These are phyloP conservation scores for Boletales sp. DNA, from an alignment of 768 basidiomycete species.

Conservation along the genomic window DNA sequence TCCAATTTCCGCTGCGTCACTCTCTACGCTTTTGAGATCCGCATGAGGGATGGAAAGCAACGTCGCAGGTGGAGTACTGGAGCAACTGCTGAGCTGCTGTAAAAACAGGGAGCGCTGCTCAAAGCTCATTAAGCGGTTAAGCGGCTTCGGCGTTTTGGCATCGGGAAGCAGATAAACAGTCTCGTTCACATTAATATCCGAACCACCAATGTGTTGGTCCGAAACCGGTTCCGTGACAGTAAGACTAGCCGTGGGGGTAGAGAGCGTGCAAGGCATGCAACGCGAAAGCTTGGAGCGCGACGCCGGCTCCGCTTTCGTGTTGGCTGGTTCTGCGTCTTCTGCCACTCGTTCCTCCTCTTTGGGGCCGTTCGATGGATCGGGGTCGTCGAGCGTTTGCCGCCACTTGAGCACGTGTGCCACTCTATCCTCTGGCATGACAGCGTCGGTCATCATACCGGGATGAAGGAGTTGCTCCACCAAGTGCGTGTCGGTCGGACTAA, in stretches of 20 bases:
- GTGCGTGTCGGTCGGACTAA: slow-evolving; percentile 45
- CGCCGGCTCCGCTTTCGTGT: slow-evolving; percentile 3
- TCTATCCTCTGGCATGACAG: slow-evolving; percentile 23
- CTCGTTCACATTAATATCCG: slow-evolving; percentile 21
- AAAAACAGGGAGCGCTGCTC: slow-evolving; percentile 52
- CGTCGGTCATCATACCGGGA: slow-evolving; percentile 37
- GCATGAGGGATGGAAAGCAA: slow-evolving; percentile 46
- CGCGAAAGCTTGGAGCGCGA: slow-evolving; percentile 22
- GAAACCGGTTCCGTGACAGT: slow-evolving; percentile 27
- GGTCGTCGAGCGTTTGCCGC: slow-evolving; percentile 33
- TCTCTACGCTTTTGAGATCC: slow-evolving; percentile 40
- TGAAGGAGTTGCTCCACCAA: slow-evolving; percentile 44
- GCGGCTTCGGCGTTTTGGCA: slow-evolving; percentile 23
- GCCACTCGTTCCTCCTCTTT: slow-evolving; percentile 11
- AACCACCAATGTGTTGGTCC: slow-evolving; percentile 30
- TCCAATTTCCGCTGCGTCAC: slow-evolving; percentile 40
- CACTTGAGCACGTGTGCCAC: slow-evolving; percentile 26
- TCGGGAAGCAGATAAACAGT: slow-evolving; percentile 24
- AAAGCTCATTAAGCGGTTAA: slow-evolving; percentile 47
- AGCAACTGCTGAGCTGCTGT: slow-evolving; percentile 36
- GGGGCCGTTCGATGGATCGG: slow-evolving; percentile 28
- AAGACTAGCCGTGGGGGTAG: slow-evolving; percentile 42
- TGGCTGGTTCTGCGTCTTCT: slow-evolving; percentile 19
- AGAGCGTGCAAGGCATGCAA: slow-evolving; percentile 56
- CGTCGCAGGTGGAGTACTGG: slow-evolving; percentile 39